These are phyloP conservation scores for Dillenia turbinata DNA, from an alignment of 164 flowering plant species.

Conservation along the genomic window DNA sequence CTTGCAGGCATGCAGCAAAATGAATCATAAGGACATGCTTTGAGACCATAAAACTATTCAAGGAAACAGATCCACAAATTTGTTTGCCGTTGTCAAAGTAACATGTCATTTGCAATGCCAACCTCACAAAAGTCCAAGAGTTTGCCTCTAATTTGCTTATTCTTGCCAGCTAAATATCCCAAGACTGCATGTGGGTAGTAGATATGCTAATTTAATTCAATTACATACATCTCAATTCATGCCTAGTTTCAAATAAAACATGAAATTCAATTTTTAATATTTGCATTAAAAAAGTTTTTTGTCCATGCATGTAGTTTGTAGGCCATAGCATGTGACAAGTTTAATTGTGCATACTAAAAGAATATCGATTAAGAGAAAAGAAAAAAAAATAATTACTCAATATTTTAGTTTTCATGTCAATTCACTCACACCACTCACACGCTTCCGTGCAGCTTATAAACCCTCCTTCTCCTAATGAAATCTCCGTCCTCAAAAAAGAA, in stretches of 20 bases:
- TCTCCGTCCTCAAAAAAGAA: constrained; percentile 2
- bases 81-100: neutral
- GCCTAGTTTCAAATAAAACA: too few relatives aligned
- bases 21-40: too few relatives aligned
- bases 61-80: neutral
- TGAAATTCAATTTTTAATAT: too few relatives aligned
- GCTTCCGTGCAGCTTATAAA: constrained; percentile 4
- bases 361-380: too few relatives aligned
- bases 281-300: too few relatives aligned
- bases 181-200: constrained; percentile 15
- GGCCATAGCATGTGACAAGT: too few relatives aligned
- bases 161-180: constrained; percentile 27
- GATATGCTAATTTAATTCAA: neutral
- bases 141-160: neutral
- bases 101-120: constrained; percentile 16
- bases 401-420: neutral
- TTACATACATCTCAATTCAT: neutral
- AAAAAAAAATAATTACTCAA: too few relatives aligned
- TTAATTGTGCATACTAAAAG: too few relatives aligned
- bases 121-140: constrained; percentile 25
- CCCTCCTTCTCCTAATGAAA: constrained; percentile 1
- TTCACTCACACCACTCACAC: neutral
- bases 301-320: too few relatives aligned
- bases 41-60: neutral
- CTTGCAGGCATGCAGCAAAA: too few relatives aligned